phyloP scores from a whole-genome alignment of 2,329 filamentous ascomycete species.

The Capronia epimyces region DNA sequence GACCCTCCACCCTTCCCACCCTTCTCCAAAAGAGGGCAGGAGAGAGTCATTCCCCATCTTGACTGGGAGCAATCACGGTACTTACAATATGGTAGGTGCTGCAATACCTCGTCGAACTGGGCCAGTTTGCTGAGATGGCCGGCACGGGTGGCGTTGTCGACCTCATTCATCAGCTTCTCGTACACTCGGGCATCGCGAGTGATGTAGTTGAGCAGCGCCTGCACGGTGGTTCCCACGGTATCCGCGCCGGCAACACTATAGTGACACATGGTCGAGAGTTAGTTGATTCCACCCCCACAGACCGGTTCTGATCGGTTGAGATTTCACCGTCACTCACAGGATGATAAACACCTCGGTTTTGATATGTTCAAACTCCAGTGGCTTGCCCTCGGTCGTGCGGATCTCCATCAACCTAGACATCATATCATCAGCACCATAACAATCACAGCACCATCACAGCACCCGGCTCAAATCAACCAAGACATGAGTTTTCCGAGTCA shows the following conservation, averaged over 20 bases:
- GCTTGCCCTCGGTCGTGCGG: slow-evolving; percentile 42
- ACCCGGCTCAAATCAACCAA: no score
- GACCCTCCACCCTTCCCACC: no score
- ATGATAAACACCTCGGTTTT: slow-evolving; percentile 51
- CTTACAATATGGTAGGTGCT: slow-evolving; percentile 39
- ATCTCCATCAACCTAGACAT: slow-evolving; percentile 36
- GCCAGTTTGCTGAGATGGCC: slow-evolving; percentile 34
- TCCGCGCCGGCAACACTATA: slow-evolving; percentile 48
- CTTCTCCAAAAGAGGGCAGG: no score
- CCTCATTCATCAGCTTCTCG: slow-evolving; percentile 44
- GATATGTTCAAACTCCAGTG: slow-evolving; percentile 48
- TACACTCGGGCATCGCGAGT: slow-evolving; percentile 40
- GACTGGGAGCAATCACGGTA: no score
- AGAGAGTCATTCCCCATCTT: no score
- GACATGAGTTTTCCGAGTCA: no score
- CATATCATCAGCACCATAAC: not conserved
- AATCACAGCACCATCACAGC: no score
- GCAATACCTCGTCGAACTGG: slow-evolving; percentile 42
- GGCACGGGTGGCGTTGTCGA: slow-evolving; percentile 38
- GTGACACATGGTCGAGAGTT: no score
- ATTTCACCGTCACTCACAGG: slow-evolving; percentile 26
- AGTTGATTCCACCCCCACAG: no score
- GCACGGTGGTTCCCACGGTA: slow-evolving; percentile 49
- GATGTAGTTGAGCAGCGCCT: slow-evolving; percentile 44
- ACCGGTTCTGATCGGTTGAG: no score